Conservation (phyloP, 805 yeast species). For the Candida orba region DNA sequence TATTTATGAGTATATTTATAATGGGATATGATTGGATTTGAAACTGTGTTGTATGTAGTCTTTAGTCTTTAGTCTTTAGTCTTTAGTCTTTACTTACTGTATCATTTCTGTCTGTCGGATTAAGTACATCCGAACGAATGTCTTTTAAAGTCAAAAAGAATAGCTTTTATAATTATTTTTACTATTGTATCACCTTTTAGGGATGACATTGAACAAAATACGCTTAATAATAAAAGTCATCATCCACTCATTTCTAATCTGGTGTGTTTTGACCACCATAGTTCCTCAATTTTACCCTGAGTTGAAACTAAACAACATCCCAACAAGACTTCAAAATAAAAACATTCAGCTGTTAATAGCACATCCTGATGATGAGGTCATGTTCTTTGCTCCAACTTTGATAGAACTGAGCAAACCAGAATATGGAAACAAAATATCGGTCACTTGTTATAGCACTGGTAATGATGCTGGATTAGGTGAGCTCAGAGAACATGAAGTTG, state of each 20-base stretch:
- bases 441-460: constrained; percentile 74
- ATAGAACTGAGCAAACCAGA: constrained; percentile 41
- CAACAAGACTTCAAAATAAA: constrained; percentile 2
- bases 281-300: neutral
- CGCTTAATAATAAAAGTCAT: neutral
- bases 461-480: constrained; percentile 68
- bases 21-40: too few relatives aligned
- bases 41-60: too few relatives aligned
- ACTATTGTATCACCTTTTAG: too few relatives aligned
- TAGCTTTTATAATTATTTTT: too few relatives aligned
- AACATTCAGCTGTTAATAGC: constrained; percentile 58
- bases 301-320: neutral
- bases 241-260: neutral
- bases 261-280: neutral
- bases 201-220: neutral
- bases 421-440: constrained; percentile 42
- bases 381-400: constrained; percentile 88
- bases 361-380: constrained; percentile 98
- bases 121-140: too few relatives aligned
- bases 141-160: too few relatives aligned
- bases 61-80: too few relatives aligned
- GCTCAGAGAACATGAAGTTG: constrained; percentile 53
- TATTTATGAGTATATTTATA: too few relatives aligned
- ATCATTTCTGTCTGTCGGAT: too few relatives aligned
- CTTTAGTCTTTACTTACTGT: too few relatives aligned